Evolutionary conservation across 768 basidiomycete species (phyloP).

Genomic region (Tylopilus sp.): DNA sequence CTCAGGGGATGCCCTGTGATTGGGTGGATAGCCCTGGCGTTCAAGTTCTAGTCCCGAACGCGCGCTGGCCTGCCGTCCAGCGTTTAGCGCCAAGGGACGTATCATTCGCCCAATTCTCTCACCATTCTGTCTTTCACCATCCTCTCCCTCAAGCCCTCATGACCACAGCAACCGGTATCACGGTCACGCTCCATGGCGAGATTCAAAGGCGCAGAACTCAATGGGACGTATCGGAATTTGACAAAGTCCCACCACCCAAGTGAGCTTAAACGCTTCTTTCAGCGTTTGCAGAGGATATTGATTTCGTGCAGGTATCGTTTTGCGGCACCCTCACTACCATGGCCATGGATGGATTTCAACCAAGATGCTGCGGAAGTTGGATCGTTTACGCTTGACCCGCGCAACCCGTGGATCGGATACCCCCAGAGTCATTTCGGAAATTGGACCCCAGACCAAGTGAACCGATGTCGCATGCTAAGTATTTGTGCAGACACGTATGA

Average conservation of each 20-base stretch:
- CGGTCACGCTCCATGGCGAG: constrained; percentile 1
- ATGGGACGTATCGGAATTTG: constrained; percentile 14
- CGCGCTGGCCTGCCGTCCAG: background rate
- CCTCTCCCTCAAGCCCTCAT: constrained; percentile 7
- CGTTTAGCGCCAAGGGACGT: constrained; percentile 2
- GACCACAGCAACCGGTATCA: constrained; percentile 9
- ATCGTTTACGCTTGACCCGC: background rate
- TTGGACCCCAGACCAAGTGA: constrained; percentile 47
- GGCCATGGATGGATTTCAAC: constrained; percentile 42
- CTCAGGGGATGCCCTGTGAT: background rate
- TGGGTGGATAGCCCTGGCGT: background rate
- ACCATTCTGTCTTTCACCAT: background rate
- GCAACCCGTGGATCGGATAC: constrained; percentile 35
- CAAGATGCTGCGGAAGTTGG: constrained; percentile 16
- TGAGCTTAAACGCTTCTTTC: background rate
- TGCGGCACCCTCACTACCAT: constrained; percentile 38
- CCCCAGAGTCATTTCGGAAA: constrained; percentile 54
- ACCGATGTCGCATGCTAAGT: constrained; percentile 32
- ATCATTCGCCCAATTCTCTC: constrained; percentile 4
- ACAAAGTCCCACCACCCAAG: constrained; percentile 26
- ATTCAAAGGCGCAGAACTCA: background rate
- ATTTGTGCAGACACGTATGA: constrained; percentile 11
- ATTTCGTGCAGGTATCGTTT: constrained; percentile 33
- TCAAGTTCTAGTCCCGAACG: background rate
- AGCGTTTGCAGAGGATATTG: background rate